Evolutionary conservation across 2,329 filamentous ascomycete species (phyloP).

Genomic region (Ceratocystis destructans): DNA sequence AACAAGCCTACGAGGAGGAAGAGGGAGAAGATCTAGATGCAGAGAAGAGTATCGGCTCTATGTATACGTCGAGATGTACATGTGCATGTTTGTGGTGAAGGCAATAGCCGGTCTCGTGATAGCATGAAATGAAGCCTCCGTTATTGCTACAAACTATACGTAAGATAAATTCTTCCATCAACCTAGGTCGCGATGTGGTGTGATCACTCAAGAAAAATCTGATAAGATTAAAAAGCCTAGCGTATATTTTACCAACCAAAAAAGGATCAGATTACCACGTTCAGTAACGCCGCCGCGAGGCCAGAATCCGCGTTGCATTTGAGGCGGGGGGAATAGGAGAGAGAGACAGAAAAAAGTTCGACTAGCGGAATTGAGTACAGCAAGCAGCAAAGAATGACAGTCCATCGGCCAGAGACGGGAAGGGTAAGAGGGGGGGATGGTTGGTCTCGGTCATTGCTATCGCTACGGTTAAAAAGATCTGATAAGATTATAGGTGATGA

Average conservation of each 20-base stretch:
- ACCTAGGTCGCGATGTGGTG: not conserved
- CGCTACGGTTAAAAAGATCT: not conserved
- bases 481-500: not conserved
- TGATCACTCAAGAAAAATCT: not conserved
- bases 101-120: not conserved
- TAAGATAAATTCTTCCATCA: not conserved
- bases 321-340: not conserved
- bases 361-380: not conserved
- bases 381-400: not conserved
- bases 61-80: not conserved
- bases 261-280: conserved; percentile 5
- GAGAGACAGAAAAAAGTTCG: not conserved
- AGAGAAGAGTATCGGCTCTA: not conserved
- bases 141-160: not conserved
- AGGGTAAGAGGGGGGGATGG: not conserved
- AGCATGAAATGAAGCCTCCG: not conserved
- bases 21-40: not conserved
- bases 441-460: not conserved
- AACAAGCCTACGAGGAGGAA: not conserved
- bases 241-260: not conserved
- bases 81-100: not conserved
- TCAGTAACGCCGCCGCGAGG: conserved; percentile 4
- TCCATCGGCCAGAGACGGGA: not conserved
- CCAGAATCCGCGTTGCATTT: not conserved
- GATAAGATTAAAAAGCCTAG: conserved; percentile 7